Percentiles rank a stretch among this genome's conserved stretches.
Conservation (phyloP, 768 basidiomycete species). For the Lentinula lateritia region DNA sequence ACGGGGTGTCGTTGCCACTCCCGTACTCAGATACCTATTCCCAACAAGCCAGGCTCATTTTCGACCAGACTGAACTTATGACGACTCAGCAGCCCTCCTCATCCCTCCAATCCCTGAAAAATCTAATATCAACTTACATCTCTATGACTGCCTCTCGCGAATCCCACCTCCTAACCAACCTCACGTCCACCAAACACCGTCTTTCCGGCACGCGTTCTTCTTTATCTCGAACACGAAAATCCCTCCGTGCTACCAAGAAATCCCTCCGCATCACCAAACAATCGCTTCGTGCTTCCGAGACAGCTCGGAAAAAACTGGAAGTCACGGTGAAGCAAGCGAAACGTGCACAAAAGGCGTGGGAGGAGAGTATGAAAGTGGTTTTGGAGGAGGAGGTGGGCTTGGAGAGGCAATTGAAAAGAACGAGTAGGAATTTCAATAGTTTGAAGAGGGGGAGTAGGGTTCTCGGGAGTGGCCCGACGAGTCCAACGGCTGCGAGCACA, state of each 20-base stretch:
- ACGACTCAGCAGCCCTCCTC: not conserved
- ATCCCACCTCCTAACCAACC: not conserved
- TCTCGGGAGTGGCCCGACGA: not conserved
- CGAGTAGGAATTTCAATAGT: slow-evolving; percentile 56
- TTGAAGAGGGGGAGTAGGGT: slow-evolving; percentile 16
- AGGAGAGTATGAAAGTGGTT: slow-evolving; percentile 82
- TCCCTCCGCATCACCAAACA: slow-evolving; percentile 17
- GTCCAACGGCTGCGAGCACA: not conserved
- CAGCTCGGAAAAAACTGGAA: not conserved
- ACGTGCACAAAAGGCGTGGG: slow-evolving; percentile 64
- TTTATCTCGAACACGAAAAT: not conserved
- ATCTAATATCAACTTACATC: not conserved
- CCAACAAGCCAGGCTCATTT: not conserved
- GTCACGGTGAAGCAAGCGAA: not conserved
- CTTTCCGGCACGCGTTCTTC: not conserved
- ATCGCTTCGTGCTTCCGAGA: slow-evolving; percentile 13
- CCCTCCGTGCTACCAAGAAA: not conserved
- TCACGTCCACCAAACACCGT: too few relatives aligned
- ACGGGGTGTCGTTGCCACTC: slow-evolving; percentile 18
- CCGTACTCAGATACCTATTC: slow-evolving; percentile 59
- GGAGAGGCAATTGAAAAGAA: slow-evolving; percentile 69
- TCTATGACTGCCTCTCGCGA: not conserved
- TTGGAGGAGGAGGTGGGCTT: slow-evolving; percentile 81
- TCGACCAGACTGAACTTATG: not conserved
- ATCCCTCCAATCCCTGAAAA: not conserved